Evolutionary conservation across 495 filamentous ascomycete genomes (phyloP), one percentile per base, ranked within the genome.

Genomic region (Penicillium longicatenatum): DNA sequence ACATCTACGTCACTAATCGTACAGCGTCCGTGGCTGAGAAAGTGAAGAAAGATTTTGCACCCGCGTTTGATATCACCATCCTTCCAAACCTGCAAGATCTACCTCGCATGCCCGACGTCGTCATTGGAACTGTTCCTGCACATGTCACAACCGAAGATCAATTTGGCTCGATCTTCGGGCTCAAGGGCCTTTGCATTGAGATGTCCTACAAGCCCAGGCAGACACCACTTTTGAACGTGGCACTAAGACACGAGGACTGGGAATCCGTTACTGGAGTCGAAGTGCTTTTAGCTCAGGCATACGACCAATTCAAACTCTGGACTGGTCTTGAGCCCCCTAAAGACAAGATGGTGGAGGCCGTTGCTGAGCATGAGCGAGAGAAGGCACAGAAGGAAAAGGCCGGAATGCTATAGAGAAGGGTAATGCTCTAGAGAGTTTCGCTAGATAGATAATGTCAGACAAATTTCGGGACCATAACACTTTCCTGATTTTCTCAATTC

Each of bases 251-350:
- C 75, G 0, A 74, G 73, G 80, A 77, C 0, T 92, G 87, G 87
- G 75, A 83, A 1, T 83, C 83, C 16, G 81, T 89, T 45, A 84
- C 89, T 59, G 88, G 88, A 5, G 65, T 90, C 17, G 89, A 90
- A 61, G 81, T 92, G 6, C 75, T 92, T 16, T 79, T 84, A 2
- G 84, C 89, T 64, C 87, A 89, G 75, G 88, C 82, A 12, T 88
- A 85, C 70, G 87, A 86, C 47, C 86, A 88, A 30, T 90, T 89
- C 67, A 79, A 86, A 62, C 70, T 90, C 31, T 89, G 89, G 75
- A 87, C 86, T 1, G 86, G 84, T 3, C 71, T 82, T 24, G 57
- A 67, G 26, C 30, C 58, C 0, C 61, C 64, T 0, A 57, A 35
- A 12, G 37, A 58, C 22, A 37, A 47, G 19, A 66, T 61, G 51